Conservation (phyloP, 2,329 filamentous ascomycete genomes). For the Diaporthe eres region DNA sequence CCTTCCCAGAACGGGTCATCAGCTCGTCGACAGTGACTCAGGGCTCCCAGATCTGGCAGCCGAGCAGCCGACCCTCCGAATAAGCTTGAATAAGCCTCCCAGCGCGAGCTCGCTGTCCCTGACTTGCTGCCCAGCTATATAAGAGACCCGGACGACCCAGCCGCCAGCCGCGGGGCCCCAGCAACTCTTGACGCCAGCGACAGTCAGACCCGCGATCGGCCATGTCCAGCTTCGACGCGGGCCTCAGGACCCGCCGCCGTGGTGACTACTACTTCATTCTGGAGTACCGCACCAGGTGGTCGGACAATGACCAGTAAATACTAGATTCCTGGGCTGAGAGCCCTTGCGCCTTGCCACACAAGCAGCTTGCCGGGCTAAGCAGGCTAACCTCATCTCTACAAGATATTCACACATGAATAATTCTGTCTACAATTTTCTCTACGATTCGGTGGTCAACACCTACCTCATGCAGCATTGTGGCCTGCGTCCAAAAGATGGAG, state of each 20-base stretch:
- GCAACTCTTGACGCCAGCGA: not conserved
- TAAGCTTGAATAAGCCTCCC: constrained; percentile 31
- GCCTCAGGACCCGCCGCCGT: constrained; percentile 74
- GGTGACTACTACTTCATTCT: constrained; percentile 83
- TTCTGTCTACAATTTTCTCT: constrained; percentile 86
- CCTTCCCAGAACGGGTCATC: constrained; percentile 35
- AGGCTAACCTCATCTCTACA: not conserved
- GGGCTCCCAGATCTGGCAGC: constrained; percentile 20
- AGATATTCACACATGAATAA: constrained; percentile 94
- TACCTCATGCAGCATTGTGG: constrained; percentile 87
- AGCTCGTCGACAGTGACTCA: constrained; percentile 38
- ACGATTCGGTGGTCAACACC: constrained; percentile 91
- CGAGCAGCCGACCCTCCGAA: constrained; percentile 29
- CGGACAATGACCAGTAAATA: constrained; percentile 47
- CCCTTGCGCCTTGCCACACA: not conserved
- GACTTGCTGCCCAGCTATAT: constrained; percentile 15
- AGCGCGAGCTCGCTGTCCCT: constrained; percentile 24
- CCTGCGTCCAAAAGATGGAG: constrained; percentile 77
- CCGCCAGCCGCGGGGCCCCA: not conserved
- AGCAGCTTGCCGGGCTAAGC: constrained; percentile 39
- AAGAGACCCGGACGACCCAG: constrained; percentile 7
- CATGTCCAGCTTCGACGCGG: constrained; percentile 52
- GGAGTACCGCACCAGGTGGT: constrained; percentile 92
- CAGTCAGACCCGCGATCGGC: constrained; percentile 23
- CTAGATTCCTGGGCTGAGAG: not conserved